A percentile compares a stretch with the other conserved stretches of the same genome.
Evolutionary conservation across 768 basidiomycete genomes (phyloP).

Genomic region (Lactarius evosmus): DNA sequence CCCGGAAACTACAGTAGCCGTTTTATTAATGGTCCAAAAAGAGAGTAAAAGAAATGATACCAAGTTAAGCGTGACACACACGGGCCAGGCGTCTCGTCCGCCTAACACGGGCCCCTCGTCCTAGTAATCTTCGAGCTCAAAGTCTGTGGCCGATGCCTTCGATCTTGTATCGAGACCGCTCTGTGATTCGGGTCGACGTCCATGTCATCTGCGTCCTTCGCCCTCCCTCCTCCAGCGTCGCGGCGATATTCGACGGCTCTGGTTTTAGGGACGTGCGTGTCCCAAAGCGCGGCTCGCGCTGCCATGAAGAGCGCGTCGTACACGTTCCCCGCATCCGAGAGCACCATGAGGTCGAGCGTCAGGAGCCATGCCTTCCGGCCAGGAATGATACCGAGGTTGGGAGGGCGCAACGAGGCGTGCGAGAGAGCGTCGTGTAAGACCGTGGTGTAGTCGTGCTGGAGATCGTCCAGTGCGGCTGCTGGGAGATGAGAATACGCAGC

Average conservation of each 20-base stretch:
- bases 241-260: constrained; percentile 66
- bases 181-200: constrained; percentile 47
- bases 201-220: constrained; percentile 44
- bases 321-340: constrained; percentile 71
- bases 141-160: constrained; percentile 59
- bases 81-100: constrained; percentile 66
- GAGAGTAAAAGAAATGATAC: constrained; percentile 42
- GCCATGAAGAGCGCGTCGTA: constrained; percentile 79
- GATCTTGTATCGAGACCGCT: constrained; percentile 61
- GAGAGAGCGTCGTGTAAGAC: constrained; percentile 62
- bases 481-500: constrained; percentile 74
- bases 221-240: constrained; percentile 30
- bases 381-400: constrained; percentile 50
- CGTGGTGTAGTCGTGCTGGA: constrained; percentile 68
- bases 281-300: constrained; percentile 74
- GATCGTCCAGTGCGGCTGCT: constrained; percentile 62
- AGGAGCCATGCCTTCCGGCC: constrained; percentile 72
- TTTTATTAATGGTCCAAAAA: background rate
- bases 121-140: constrained; percentile 86
- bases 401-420: constrained; percentile 62
- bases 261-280: constrained; percentile 76
- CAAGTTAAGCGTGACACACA: constrained; percentile 74
- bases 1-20: constrained; percentile 49
- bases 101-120: constrained; percentile 71
- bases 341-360: constrained; percentile 68